These are phyloP conservation scores for Balakata baccata DNA, from an alignment of 345 rosid species.

Conservation along the genomic window DNA sequence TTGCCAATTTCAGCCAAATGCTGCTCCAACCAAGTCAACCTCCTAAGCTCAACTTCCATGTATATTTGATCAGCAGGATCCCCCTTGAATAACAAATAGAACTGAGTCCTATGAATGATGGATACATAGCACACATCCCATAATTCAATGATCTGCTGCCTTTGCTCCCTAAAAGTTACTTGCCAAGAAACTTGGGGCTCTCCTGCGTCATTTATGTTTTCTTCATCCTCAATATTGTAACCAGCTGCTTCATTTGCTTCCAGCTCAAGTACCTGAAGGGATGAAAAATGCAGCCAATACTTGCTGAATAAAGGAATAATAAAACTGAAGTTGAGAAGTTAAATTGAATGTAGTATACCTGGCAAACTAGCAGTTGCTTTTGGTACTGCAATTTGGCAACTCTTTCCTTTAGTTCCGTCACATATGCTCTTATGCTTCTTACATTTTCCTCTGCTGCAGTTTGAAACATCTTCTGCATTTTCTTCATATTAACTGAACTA, in stretches of 20 bases:
- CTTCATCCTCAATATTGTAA: slow-evolving; percentile 56
- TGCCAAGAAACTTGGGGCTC: slow-evolving; percentile 81
- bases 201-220: slow-evolving; percentile 40
- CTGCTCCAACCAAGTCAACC: slow-evolving; percentile 90
- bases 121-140: slow-evolving; percentile 92
- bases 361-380: slow-evolving; percentile 99
- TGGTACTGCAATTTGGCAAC: slow-evolving; percentile 97
- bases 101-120: slow-evolving; percentile 89
- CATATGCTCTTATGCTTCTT: slow-evolving; percentile 87
- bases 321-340: not conserved
- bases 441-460: slow-evolving; percentile 99
- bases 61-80: slow-evolving; percentile 96
- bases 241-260: slow-evolving; percentile 98
- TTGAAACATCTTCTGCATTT: slow-evolving; percentile 98
- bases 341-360: slow-evolving; percentile 44
- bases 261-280: slow-evolving; percentile 76
- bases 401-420: slow-evolving; percentile 91
- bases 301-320: not conserved
- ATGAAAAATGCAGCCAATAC: not conserved
- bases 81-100: slow-evolving; percentile 86
- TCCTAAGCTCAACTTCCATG: slow-evolving; percentile 97
- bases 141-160: slow-evolving; percentile 86
- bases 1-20: slow-evolving; percentile 85
- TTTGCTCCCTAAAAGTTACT: slow-evolving; percentile 73
- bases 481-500: slow-evolving; percentile 94